A percentile compares a stretch with the other conserved stretches of the same genome.
Conservation (phyloP, 2,329 filamentous ascomycete species). For the Xylaria sp. region DNA sequence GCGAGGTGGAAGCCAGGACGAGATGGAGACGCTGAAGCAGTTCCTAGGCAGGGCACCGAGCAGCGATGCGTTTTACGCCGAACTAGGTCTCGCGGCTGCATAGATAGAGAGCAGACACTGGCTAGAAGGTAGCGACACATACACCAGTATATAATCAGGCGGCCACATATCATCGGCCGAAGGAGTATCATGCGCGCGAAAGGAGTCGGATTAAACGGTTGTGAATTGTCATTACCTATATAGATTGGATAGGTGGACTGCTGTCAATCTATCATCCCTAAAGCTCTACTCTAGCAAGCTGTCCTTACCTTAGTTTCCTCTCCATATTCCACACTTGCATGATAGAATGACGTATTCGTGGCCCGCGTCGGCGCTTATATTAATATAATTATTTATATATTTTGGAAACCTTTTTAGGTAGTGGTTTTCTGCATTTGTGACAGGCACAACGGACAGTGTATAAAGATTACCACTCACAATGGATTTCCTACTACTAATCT, state of each 20-base stretch:
- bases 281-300: neutral
- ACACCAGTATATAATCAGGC: slow-evolving; percentile 16
- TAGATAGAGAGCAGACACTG: slow-evolving; percentile 30
- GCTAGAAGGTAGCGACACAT: slow-evolving; percentile 26
- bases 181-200: neutral
- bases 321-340: neutral
- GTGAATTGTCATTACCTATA: neutral
- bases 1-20: slow-evolving; percentile 80
- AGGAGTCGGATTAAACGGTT: neutral
- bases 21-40: slow-evolving; percentile 82
- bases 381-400: no score
- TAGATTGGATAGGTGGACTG: slow-evolving; percentile 1
- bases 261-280: neutral
- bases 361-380: neutral
- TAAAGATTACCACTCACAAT: no score
- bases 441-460: no score
- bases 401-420: no score
- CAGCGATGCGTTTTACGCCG: slow-evolving; percentile 82
- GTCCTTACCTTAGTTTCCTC: neutral
- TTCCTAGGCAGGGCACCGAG: slow-evolving; percentile 82
- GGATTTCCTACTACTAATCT: no score
- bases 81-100: slow-evolving; percentile 66
- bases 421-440: no score
- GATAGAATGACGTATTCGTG: neutral
- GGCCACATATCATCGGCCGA: neutral